Evolutionary conservation across 257 asterid genomes (phyloP), one percentile per base, ranked within the genome.

Genomic region (Jacaranda mimosifolia): DNA sequence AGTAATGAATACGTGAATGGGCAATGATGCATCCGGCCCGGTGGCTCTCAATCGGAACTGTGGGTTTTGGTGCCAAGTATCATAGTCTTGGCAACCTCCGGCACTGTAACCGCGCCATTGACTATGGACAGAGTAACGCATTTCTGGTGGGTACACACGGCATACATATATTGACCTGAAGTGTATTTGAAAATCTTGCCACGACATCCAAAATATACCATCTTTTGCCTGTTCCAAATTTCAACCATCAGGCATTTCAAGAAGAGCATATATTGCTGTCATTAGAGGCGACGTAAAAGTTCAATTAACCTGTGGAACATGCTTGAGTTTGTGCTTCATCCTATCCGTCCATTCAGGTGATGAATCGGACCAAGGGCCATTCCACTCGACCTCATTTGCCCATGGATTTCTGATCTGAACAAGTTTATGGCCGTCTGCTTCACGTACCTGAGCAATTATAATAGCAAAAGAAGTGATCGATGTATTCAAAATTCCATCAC

Each of bases 321-420:
- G 99, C 87, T 93, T 96, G 46, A 96, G 98, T 90, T 96, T 96
- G 90, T 96, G 95, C 74, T 84, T 96, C 97, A 96, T 93, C 87
- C 99, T 86, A 84, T 96, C 99, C 15, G 98, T 96, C 99, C 99
- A 96, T 83, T 96, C 99, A 39, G 97, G 86, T 12, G 99, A 93
- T 19, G 99, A 84, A 80, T 96, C 99, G 9, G 99, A 93, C 99
- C 99, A 96, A 73, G 97, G 97, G 56, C 99, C 99, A 56, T 93
- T 96, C 99, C 99, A 96, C 87, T 96, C 99, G 7, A 96, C 98
- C 91, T 96, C 99, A 48, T 89, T 93, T 19, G 98, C 99, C 99
- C 98, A 96, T 17, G 99, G 99, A 83, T 96, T 96, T 89, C 99
- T 87, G 79, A 96, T 93, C 90, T 96, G 99, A 78, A 96, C 97